Evolutionary conservation across 2,329 filamentous ascomycete species (phyloP), one percentile per base, ranked within the genome.

Genomic region (Acrodontium crateriforme): DNA sequence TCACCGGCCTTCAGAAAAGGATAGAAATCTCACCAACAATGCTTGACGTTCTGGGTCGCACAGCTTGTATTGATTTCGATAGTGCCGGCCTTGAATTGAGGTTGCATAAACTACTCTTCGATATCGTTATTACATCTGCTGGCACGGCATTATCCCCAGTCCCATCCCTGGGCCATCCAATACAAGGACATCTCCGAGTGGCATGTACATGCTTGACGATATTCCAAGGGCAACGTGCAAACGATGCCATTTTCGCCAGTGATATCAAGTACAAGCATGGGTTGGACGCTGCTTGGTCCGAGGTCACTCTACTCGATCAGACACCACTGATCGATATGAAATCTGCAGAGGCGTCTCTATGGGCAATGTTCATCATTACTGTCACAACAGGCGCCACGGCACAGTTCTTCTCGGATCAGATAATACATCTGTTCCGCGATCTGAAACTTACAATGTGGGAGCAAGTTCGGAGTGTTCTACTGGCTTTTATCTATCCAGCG

Each of bases 401-500:
- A 15, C 27, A 27, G 5, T 38, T 41, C 33, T 46, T 44, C 29
- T 35, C 41, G 17, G 37, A 40, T 25, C 28, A 42, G 10, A 17
- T 48, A 10, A 29, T 29, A 16, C 32, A 29, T 2, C 22, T 51
- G 22, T 37, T 49, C 25, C 36, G 40, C 16, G 39, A 49, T 27
- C 27, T 50, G 18, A 41, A 49, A 26, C 31, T 52, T 11, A 31
- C 29, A 13, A 40, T 41, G 6, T 52, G 48, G 48, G 44, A 45
- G 19, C 40, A 49, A 23, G 46, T 52, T 5, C 41, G 48, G 10
- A 42, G 39, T 7, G 42, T 52, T 6, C 22, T 52, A 23, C 34
- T 49, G 9, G 45, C 47, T 13, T 52, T 52, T 35, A 50, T 50
- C 17, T 52, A 49, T 27, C 48, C 48, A 6, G 47, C 42, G 21